Percentiles rank a stretch among this genome's conserved stretches.
phyloP scores from a whole-genome alignment of 2,329 filamentous ascomycete genomes.

The Monilinia fructicola region DNA sequence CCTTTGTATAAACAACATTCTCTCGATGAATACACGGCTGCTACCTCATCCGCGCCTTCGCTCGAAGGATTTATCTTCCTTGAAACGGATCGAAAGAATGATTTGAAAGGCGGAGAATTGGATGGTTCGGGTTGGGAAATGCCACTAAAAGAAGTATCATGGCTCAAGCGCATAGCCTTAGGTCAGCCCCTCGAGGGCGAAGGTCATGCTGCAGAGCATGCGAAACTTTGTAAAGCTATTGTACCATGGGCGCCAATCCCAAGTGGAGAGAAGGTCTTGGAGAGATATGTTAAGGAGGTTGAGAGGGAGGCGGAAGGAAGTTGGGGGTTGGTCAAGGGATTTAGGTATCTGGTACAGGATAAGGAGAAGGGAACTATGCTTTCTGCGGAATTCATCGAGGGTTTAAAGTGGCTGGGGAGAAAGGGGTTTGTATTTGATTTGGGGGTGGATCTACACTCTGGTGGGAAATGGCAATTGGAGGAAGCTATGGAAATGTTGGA shows the following conservation, averaged over 20 bases:
- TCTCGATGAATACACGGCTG: slow-evolving; percentile 36
- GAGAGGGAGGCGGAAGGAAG: slow-evolving; percentile 58
- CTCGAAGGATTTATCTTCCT: slow-evolving; percentile 76
- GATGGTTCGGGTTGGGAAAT: slow-evolving; percentile 61
- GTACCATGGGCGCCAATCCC: slow-evolving; percentile 86
- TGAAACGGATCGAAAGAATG: slow-evolving; percentile 74
- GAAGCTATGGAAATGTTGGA: slow-evolving; percentile 70
- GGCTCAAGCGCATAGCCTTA: slow-evolving; percentile 64
- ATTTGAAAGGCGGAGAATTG: slow-evolving; percentile 48
- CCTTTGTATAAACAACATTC: slow-evolving; percentile 47
- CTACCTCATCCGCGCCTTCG: slow-evolving; percentile 40
- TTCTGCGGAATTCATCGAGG: slow-evolving; percentile 61
- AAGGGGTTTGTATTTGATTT: slow-evolving; percentile 74
- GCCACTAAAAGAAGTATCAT: slow-evolving; percentile 71
- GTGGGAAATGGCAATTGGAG: slow-evolving; percentile 71
- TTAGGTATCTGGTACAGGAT: slow-evolving; percentile 80
- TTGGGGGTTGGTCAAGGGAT: slow-evolving; percentile 71
- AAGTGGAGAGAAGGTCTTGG: slow-evolving; percentile 58
- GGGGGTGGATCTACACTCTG: slow-evolving; percentile 76
- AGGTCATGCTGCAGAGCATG: slow-evolving; percentile 55
- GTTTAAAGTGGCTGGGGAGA: slow-evolving; percentile 63
- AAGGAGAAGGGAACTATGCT: slow-evolving; percentile 67
- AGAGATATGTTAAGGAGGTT: slow-evolving; percentile 63
- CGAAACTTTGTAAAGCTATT: slow-evolving; percentile 62
- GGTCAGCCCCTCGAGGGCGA: slow-evolving; percentile 57